Base-by-base conservation (phyloP, 106 monocot species). In the Acanthochlamys bracteata region DNA sequence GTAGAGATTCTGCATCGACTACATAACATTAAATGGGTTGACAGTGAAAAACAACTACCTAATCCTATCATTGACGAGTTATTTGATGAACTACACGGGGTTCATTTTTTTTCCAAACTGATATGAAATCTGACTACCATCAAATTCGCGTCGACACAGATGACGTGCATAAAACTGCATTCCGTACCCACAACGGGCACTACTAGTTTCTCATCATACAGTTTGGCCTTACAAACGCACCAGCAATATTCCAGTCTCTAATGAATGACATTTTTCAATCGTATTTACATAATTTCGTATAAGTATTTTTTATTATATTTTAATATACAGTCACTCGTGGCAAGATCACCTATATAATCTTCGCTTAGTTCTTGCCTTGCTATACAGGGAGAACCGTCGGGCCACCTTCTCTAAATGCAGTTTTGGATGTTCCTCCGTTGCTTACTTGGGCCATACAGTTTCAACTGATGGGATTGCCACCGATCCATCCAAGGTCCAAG, bases 51-150 rank as follows among this genome's bases (percentile, higher is more conserved):
- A 58, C 45, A 20, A 45, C 1, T 69, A 58, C n/a, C 69, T 59
- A 11, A 69, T 69, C 69, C 71, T 0, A 51, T 39, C 7, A 21
- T 62, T n/a, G 70, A 71, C 16, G 70, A 61, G 42, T 61, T 71
- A 19, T n/a, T 71, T 7, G 71, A 71, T 41, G 61, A 71, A 20
- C 33, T 62, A 23, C 52, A 53, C 22, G n/a, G 52, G 2, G 51
- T 52, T 25, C 0, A 0, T 0, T 12, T 61, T 10, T 71, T 71
- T 21, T 62, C 71, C 16, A 71, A 71, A 59, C 7, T 71, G 71
- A 71, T 53, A 26, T 71, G 0, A 16, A 51, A 0, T 11, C 53
- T 9, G 61, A 61, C 10, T 71, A 71, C 23, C 71, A 71, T 46
- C 62, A 71, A 21, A 54, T 71, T 7, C 60, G 20, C 10, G 25